Conservation (phyloP, 164 flowering plant species). For the Santalum album region DNA sequence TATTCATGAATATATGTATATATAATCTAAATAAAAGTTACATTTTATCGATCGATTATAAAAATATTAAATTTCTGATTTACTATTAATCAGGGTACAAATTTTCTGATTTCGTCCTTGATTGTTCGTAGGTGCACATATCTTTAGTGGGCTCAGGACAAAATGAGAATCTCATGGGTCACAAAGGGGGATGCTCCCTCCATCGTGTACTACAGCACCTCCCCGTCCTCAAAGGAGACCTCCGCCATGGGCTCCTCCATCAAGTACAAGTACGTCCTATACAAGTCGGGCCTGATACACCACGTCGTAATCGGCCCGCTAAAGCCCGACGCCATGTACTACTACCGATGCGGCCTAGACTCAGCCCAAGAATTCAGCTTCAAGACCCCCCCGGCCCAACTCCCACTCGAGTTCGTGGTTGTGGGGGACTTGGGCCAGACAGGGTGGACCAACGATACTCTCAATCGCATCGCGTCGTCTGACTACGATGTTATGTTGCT, state of each 20-base stretch:
- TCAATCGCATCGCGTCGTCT: constrained; percentile 45
- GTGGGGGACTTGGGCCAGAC: constrained; percentile 87
- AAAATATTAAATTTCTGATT: too few relatives aligned
- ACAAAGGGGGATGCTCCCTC: constrained; percentile 31
- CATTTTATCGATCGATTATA: too few relatives aligned
- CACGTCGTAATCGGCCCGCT: constrained; percentile 56
- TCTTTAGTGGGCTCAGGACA: constrained; percentile 56
- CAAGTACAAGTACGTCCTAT: constrained; percentile 28
- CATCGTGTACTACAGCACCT: constrained; percentile 43
- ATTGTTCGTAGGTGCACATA: constrained; percentile 54
- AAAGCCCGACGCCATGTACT: constrained; percentile 34
- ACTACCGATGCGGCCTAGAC: constrained; percentile 36
- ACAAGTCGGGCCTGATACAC: constrained; percentile 54
- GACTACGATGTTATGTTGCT: constrained; percentile 59
- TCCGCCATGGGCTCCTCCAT: constrained; percentile 36
- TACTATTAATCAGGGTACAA: too few relatives aligned
- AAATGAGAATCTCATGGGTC: constrained; percentile 79
- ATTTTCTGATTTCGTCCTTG: background rate
- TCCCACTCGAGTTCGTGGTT: constrained; percentile 57
- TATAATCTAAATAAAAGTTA: too few relatives aligned
- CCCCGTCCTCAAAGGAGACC: constrained; percentile 18
- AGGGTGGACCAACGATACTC: constrained; percentile 70
- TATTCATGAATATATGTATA: too few relatives aligned
- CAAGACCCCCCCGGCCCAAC: constrained; percentile 55
- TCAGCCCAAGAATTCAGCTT: constrained; percentile 28